Evolutionary conservation across 148 eudicot species (phyloP).

Genomic region (Rhododendron molle): DNA sequence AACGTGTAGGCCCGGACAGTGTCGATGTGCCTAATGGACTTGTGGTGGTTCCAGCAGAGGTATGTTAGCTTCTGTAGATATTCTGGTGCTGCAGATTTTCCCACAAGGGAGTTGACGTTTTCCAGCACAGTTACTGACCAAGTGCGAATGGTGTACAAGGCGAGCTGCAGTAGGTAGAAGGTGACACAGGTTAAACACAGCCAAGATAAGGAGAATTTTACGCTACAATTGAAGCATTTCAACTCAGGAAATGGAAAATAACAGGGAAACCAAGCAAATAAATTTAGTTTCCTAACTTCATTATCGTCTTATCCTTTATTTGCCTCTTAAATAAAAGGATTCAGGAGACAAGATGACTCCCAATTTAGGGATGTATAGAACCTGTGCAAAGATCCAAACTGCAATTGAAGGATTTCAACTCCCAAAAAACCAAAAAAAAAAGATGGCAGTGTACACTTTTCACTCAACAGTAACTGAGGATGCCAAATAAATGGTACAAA

Average conservation of each 20-base stretch:
- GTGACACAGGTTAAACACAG: background rate
- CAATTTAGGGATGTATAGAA: background rate
- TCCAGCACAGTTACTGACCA: slow-evolving; percentile 95
- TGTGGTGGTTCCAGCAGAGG: slow-evolving; percentile 86
- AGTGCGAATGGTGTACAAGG: slow-evolving; percentile 85
- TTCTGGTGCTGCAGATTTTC: slow-evolving; percentile 88
- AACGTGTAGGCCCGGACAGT: slow-evolving; percentile 74
- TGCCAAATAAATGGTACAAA: background rate
- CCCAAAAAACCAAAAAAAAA: background rate
- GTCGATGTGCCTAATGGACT: slow-evolving; percentile 64
- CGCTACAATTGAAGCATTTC: background rate
- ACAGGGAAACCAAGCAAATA: background rate
- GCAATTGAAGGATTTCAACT: background rate
- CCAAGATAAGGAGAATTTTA: slow-evolving; percentile 1
- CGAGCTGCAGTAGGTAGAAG: slow-evolving; percentile 46
- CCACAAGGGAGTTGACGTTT: slow-evolving; percentile 82
- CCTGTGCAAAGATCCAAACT: background rate
- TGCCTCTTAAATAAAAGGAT: background rate
- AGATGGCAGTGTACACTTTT: background rate
- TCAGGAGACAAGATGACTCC: background rate
- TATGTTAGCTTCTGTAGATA: slow-evolving; percentile 83
- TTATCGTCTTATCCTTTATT: background rate
- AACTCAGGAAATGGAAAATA: background rate
- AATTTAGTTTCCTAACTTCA: background rate
- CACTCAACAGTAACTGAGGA: background rate